Conservation (phyloP, 352 stramenopile species). For the Globisporangium cylindrosporum region DNA sequence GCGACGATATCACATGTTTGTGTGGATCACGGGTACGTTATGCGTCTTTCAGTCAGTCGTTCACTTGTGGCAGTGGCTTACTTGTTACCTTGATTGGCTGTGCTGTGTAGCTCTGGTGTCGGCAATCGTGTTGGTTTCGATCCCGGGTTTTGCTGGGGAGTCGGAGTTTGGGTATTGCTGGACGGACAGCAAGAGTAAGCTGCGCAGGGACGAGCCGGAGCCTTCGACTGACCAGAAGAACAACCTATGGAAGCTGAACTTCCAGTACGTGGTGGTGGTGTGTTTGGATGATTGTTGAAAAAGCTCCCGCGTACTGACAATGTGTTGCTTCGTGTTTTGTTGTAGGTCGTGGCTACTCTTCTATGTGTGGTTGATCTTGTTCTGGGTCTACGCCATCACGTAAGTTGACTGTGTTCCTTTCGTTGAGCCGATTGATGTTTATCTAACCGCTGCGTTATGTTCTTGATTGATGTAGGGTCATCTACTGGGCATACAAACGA, state of each 20-base stretch:
- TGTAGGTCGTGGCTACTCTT: slow-evolving; percentile 79
- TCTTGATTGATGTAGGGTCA: slow-evolving; percentile 38
- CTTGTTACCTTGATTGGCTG: background rate
- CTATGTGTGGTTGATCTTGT: slow-evolving; percentile 86
- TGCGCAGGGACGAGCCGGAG: slow-evolving; percentile 24
- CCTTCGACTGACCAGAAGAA: slow-evolving; percentile 32
- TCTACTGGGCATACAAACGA: slow-evolving; percentile 81
- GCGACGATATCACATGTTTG: slow-evolving; percentile 78
- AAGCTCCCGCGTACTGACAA: background rate
- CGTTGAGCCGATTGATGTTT: background rate
- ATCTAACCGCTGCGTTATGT: slow-evolving; percentile 9
- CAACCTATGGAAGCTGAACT: slow-evolving; percentile 83
- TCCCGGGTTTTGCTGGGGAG: slow-evolving; percentile 62
- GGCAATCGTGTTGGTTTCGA: slow-evolving; percentile 66
- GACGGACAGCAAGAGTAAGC: slow-evolving; percentile 69
- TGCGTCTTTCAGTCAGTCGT: background rate
- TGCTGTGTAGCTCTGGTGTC: slow-evolving; percentile 49
- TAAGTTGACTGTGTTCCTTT: slow-evolving; percentile 22
- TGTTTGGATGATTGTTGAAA: background rate
- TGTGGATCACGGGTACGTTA: slow-evolving; percentile 65
- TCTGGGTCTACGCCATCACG: slow-evolving; percentile 81
- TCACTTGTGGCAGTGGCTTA: background rate
- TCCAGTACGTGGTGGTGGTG: slow-evolving; percentile 44
- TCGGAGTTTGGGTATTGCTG: slow-evolving; percentile 87
- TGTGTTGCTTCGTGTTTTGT: background rate